These are phyloP conservation scores for Pseudogymnoascus destructans DNA, from an alignment of 2,329 filamentous ascomycete genomes.

Conservation along the genomic window DNA sequence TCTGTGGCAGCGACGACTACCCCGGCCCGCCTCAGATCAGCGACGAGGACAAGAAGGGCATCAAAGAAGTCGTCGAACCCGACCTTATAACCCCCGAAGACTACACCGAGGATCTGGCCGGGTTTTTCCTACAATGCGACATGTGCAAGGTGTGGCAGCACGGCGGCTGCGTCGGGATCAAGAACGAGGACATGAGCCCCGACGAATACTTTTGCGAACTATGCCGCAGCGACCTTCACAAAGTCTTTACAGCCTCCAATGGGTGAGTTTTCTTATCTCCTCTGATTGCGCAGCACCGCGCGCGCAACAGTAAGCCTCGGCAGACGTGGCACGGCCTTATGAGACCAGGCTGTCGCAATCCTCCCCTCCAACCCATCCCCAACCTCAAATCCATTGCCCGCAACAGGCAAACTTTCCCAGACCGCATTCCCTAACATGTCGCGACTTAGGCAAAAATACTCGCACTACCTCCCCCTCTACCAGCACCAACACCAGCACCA, in stretches of 20 bases:
- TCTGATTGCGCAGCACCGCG: neutral
- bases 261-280: conserved; percentile 48
- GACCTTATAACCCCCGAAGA: conserved; percentile 44
- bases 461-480: conserved; percentile 49
- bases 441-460: conserved; percentile 46
- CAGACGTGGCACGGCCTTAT: neutral
- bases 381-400: conserved; percentile 9
- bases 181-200: conserved; percentile 82
- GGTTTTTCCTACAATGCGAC: conserved; percentile 96
- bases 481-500: conserved; percentile 22
- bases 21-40: conserved; percentile 58
- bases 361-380: neutral
- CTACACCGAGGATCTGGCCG: conserved; percentile 64
- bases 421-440: neutral
- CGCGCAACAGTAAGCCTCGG: neutral
- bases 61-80: conserved; percentile 44
- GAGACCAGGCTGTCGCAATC: conserved; percentile 1
- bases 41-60: conserved; percentile 39
- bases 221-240: conserved; percentile 85
- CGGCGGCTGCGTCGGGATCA: conserved; percentile 92
- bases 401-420: neutral
- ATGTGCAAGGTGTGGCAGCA: conserved; percentile 98
- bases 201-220: conserved; percentile 98
- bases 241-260: conserved; percentile 64
- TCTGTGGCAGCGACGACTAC: conserved; percentile 91